Evolutionary conservation across 108 stramenopile genomes (phyloP).

Genomic region (Hondaea fermentalgiana): DNA sequence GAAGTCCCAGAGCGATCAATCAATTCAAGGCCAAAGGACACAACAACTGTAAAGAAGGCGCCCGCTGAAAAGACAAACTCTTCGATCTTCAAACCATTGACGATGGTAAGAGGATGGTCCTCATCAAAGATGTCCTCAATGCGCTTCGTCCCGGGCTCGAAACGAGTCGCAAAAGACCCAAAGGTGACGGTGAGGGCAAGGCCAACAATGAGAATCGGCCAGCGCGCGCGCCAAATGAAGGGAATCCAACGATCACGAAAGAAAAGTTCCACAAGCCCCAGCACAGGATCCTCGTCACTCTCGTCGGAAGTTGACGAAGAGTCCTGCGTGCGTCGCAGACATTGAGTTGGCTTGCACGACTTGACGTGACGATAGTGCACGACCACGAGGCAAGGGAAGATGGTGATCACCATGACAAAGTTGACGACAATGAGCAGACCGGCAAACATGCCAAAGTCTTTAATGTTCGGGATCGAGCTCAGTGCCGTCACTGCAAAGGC

Average conservation of each 20-base stretch:
- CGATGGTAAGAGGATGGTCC: neutral
- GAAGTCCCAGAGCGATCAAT: conserved; percentile 20
- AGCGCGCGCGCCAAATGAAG: neutral
- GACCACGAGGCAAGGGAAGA: conserved; percentile 18
- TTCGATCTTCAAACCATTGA: neutral
- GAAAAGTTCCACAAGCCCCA: neutral
- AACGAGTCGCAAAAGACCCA: neutral
- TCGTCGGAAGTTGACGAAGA: neutral
- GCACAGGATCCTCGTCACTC: neutral
- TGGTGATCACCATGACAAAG: conserved; percentile 22
- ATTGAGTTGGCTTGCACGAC: neutral
- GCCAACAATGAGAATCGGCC: neutral
- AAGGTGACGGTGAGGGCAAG: neutral
- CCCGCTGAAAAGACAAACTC: neutral
- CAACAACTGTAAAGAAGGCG: neutral
- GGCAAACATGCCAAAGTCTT: conserved; percentile 31
- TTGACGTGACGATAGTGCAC: neutral
- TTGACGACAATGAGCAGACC: conserved; percentile 24
- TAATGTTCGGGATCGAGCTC: conserved; percentile 9
- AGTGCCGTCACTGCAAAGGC: conserved; percentile 26
- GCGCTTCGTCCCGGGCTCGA: neutral
- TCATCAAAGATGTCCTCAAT: neutral
- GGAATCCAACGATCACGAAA: neutral
- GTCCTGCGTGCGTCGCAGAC: neutral
- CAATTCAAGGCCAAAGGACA: conserved; percentile 20